These are phyloP conservation scores for Zasmidium cellare DNA, from an alignment of 2,329 filamentous ascomycete species.

Conservation along the genomic window DNA sequence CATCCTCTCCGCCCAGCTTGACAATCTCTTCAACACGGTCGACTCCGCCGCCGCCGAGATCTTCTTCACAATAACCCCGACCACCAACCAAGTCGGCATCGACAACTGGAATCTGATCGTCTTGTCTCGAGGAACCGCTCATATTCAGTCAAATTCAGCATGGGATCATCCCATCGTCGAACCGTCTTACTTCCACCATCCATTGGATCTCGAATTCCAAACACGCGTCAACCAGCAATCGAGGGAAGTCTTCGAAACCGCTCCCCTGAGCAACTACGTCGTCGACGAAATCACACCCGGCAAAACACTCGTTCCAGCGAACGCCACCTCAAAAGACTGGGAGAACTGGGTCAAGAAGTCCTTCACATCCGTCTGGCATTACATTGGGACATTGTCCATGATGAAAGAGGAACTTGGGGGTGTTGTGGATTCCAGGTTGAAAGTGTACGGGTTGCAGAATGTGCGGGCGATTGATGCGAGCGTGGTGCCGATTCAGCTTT, in stretches of 20 bases:
- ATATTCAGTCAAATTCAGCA: conserved; percentile 26
- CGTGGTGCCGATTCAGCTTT: conserved; percentile 28
- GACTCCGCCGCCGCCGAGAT: conserved; percentile 32
- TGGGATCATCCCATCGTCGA: conserved; percentile 41
- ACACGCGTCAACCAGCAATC: conserved; percentile 35
- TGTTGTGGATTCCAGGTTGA: conserved; percentile 39
- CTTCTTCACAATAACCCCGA: conserved; percentile 39
- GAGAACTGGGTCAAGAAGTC: conserved; percentile 25
- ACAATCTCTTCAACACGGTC: conserved; percentile 26
- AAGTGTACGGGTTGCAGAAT: conserved; percentile 37
- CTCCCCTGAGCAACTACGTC: conserved; percentile 28
- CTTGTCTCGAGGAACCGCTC: conserved; percentile 27
- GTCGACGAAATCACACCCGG: conserved; percentile 31
- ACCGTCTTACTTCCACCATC: conserved; percentile 44
- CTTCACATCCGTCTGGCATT: conserved; percentile 33
- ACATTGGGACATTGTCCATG: conserved; percentile 30
- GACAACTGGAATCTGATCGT: conserved; percentile 40
- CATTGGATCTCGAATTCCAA: conserved; percentile 39
- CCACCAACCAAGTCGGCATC: conserved; percentile 32
- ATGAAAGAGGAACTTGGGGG: conserved; percentile 31
- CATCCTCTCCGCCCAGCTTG: conserved; percentile 26
- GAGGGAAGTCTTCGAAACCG: conserved; percentile 30
- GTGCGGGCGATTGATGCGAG: conserved; percentile 40
- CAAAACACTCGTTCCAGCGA: conserved; percentile 3
- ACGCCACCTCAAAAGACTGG: conserved; percentile 22